These are phyloP conservation scores for Leccinum boreale DNA, from an alignment of 768 basidiomycete genomes.

Conservation along the genomic window DNA sequence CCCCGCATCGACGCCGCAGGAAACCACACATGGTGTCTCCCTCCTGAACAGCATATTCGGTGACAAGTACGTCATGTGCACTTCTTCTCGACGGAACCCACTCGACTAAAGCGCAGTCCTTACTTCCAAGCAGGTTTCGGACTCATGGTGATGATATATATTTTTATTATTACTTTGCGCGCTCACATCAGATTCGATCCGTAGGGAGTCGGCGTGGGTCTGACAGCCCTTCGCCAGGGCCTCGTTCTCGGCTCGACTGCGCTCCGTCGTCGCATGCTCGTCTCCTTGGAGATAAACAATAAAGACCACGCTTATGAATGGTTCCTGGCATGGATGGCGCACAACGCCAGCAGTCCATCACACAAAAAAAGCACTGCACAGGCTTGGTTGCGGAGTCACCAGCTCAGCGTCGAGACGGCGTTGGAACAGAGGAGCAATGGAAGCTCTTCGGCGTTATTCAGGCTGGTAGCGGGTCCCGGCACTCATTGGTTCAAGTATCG, in stretches of 20 bases:
- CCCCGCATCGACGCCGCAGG: constrained; percentile 2
- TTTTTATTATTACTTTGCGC: neutral
- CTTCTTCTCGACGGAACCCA: constrained; percentile 9
- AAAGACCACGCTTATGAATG: constrained; percentile 94
- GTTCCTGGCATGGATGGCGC: constrained; percentile 96
- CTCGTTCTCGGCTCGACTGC: constrained; percentile 65
- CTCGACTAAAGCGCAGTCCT: constrained; percentile 61
- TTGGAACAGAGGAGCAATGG: constrained; percentile 90
- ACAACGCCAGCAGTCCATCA: constrained; percentile 44
- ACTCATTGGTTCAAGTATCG: constrained; percentile 88
- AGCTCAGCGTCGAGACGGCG: constrained; percentile 91
- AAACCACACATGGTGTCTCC: constrained; percentile 21
- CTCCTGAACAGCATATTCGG: constrained; percentile 42
- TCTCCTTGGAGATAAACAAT: constrained; percentile 93
- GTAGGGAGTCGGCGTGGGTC: constrained; percentile 87
- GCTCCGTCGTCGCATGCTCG: constrained; percentile 86
- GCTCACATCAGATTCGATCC: constrained; percentile 1
- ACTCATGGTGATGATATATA: constrained; percentile 66
- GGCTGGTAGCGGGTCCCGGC: constrained; percentile 93
- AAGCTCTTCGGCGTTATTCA: constrained; percentile 84
- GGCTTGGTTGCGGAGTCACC: constrained; percentile 74
- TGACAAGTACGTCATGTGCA: constrained; percentile 59
- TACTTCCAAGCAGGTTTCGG: constrained; percentile 99
- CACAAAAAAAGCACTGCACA: constrained; percentile 21
- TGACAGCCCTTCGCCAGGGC: constrained; percentile 72